Conservation (phyloP, 2,329 filamentous ascomycete genomes). For the Zymoseptoria tritici region DNA sequence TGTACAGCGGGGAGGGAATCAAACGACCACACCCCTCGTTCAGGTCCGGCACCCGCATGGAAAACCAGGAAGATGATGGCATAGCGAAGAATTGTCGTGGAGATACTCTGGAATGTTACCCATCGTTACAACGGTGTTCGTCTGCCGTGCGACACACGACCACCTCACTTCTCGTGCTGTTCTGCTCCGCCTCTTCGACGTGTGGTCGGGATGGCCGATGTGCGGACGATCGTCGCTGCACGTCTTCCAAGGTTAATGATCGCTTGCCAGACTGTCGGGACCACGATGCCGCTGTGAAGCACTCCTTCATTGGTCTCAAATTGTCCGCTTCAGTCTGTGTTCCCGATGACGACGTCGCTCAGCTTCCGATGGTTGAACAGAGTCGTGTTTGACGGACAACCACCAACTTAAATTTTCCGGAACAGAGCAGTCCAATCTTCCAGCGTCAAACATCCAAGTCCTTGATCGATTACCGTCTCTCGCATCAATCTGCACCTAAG, state of each 20-base stretch:
- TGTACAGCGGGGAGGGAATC: conserved; percentile 20
- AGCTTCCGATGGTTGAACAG: conserved; percentile 3
- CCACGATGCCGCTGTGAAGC: conserved; percentile 5
- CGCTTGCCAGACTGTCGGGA: conserved; percentile 12
- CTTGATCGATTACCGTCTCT: conserved; percentile 1
- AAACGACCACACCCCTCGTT: conserved; percentile 16
- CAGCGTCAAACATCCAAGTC: conserved; percentile 6
- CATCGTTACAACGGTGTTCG: conserved; percentile 21
- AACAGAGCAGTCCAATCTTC: conserved; percentile 6
- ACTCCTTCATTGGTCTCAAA: conserved; percentile 3
- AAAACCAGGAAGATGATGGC: conserved; percentile 12
- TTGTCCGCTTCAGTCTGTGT: conserved; percentile 2
- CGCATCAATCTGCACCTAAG: background rate
- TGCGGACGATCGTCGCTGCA: conserved; percentile 8
- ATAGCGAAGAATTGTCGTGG: conserved; percentile 21
- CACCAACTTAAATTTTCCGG: conserved; percentile 3
- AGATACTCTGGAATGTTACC: conserved; percentile 24
- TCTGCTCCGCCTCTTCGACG: conserved; percentile 10
- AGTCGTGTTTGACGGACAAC: conserved; percentile 4
- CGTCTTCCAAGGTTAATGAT: conserved; percentile 10
- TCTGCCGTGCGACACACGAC: conserved; percentile 21
- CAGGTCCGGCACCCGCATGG: conserved; percentile 8
- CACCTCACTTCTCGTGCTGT: conserved; percentile 15
- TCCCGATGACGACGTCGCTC: background rate
- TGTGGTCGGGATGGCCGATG: conserved; percentile 9